phyloP scores from a whole-genome alignment of 495 filamentous ascomycete species.

The Hypomontagnella submonticulosa region DNA sequence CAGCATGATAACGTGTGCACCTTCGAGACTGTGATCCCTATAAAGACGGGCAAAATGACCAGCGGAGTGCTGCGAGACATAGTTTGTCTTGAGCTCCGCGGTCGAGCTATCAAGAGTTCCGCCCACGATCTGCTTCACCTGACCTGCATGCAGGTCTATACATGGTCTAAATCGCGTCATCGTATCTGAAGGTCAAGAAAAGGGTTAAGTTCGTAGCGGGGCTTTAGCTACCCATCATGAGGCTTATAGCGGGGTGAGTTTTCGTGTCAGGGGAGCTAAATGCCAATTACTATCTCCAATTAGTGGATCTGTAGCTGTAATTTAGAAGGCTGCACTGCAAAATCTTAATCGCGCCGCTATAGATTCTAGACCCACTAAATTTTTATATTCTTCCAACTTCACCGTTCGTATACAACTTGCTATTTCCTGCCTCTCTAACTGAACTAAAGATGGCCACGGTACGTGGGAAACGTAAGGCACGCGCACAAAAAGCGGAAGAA shows the following conservation, averaged over 20 bases:
- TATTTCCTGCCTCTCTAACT: background rate
- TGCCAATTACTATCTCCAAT: conserved; percentile 24
- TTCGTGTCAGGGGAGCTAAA: conserved; percentile 8
- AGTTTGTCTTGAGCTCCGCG: conserved; percentile 84
- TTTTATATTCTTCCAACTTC: conserved; percentile 33
- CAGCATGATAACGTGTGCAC: conserved; percentile 95
- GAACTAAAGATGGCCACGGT: conserved; percentile 46
- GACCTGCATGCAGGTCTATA: conserved; percentile 94
- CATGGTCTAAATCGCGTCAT: conserved; percentile 98
- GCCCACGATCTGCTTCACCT: conserved; percentile 98
- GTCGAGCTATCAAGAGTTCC: conserved; percentile 80
- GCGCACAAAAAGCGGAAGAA: conserved; percentile 38
- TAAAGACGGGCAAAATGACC: conserved; percentile 84
- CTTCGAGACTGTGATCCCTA: conserved; percentile 72
- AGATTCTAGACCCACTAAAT: conserved; percentile 24
- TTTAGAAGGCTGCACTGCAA: conserved; percentile 9
- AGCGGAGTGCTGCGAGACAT: conserved; percentile 83
- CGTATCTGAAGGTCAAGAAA: conserved; percentile 33
- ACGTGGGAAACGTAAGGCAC: conserved; percentile 58
- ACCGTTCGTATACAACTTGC: conserved; percentile 7
- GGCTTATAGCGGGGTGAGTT: conserved; percentile 41
- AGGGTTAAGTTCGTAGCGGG: conserved; percentile 1
- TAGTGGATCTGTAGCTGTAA: conserved; percentile 16
- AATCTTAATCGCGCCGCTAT: background rate
- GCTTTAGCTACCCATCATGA: conserved; percentile 9